These are phyloP conservation scores for Pochonia chlamydosporia DNA, from an alignment of 2,329 filamentous ascomycete species.

Conservation along the genomic window DNA sequence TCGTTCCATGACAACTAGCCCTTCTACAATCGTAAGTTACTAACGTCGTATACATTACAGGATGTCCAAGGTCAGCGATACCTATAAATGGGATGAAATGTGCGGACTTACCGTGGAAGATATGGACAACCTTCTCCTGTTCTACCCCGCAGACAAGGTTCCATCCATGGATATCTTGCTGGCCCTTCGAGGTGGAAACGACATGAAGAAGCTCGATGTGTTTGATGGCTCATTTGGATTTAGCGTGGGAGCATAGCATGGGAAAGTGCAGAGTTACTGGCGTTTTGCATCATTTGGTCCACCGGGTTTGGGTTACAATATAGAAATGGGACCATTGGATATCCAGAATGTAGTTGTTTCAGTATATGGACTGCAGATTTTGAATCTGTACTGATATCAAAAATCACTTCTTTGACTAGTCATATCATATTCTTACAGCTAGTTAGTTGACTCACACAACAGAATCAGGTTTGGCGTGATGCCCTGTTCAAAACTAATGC, in stretches of 20 bases:
- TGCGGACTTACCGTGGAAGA: conserved; percentile 76
- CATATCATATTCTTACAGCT: too few species aligned
- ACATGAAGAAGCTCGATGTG: conserved; percentile 42
- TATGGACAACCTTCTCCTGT: conserved; percentile 77
- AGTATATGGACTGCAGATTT: too few species aligned
- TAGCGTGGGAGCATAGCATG: conserved; percentile 38
- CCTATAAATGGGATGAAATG: conserved; percentile 79
- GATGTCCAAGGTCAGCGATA: conserved; percentile 90
- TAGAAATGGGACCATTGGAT: not conserved
- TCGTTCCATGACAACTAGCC: not conserved
- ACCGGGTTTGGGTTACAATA: not conserved
- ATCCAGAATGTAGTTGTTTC: not conserved
- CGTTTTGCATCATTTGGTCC: not conserved
- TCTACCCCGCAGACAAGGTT: conserved; percentile 56
- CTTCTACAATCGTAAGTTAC: not conserved
- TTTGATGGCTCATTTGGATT: conserved; percentile 58
- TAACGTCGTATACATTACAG: conserved; percentile 31
- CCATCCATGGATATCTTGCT: conserved; percentile 50
- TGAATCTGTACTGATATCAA: too few species aligned
- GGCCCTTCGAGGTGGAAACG: conserved; percentile 43
- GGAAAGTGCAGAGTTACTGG: not conserved
- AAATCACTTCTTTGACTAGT: too few species aligned
- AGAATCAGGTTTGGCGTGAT: too few species aligned
- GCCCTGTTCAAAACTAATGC: too few species aligned
- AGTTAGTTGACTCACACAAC: too few species aligned